A percentile compares a stretch with the other conserved stretches of the same genome.
Evolutionary conservation across 768 basidiomycete species (phyloP).

Genomic region (Tylopilus subfusipes): DNA sequence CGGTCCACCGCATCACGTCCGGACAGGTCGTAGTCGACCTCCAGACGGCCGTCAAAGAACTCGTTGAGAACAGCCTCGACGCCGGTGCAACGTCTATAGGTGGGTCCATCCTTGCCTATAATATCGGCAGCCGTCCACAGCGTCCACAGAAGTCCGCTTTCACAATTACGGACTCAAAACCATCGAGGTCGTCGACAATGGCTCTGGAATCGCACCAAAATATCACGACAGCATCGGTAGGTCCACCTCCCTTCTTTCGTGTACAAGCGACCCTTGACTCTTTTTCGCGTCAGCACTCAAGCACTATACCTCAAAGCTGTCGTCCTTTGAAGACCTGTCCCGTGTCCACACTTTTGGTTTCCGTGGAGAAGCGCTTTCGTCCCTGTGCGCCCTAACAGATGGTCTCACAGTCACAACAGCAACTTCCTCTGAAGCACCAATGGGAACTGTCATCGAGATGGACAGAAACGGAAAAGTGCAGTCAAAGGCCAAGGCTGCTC

Average conservation of each 20-base stretch:
- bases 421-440: slow-evolving; percentile 65
- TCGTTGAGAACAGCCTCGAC: slow-evolving; percentile 94
- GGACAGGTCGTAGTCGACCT: slow-evolving; percentile 95
- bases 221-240: slow-evolving; percentile 80
- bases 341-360: slow-evolving; percentile 86
- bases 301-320: slow-evolving; percentile 90
- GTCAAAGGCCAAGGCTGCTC: slow-evolving; percentile 60
- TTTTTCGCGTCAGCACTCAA: slow-evolving; percentile 61
- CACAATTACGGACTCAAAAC: slow-evolving; percentile 79
- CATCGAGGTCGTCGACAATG: slow-evolving; percentile 92
- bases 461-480: slow-evolving; percentile 60
- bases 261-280: not conserved
- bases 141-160: slow-evolving; percentile 74
- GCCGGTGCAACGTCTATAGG: slow-evolving; percentile 87
- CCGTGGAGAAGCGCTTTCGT: slow-evolving; percentile 92
- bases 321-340: slow-evolving; percentile 68
- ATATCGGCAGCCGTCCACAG: slow-evolving; percentile 8
- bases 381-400: slow-evolving; percentile 82
- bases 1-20: slow-evolving; percentile 86
- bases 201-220: slow-evolving; percentile 72
- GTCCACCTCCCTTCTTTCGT: slow-evolving; percentile 20
- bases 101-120: slow-evolving; percentile 35
- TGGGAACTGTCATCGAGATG: slow-evolving; percentile 77
- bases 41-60: slow-evolving; percentile 92
- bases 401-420: slow-evolving; percentile 69